These are phyloP conservation scores for Paramecium sexaurelia DNA, from an alignment of 73 alveolate species.

Conservation along the genomic window DNA sequence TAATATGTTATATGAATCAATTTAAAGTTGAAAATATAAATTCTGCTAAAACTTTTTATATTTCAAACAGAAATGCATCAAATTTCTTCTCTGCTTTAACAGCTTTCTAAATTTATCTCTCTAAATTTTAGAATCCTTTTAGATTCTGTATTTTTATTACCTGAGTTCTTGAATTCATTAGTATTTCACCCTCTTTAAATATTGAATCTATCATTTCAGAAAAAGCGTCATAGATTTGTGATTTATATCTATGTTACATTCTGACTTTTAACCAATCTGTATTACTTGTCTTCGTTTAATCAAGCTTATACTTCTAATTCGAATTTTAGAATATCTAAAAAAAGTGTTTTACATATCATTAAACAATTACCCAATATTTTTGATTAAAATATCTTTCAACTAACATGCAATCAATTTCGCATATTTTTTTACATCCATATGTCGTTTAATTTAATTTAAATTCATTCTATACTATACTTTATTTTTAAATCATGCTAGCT, in stretches of 20 bases:
- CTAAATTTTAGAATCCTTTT: constrained; percentile 49
- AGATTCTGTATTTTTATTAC: neutral
- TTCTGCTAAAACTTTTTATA: neutral
- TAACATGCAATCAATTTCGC: constrained; percentile 12
- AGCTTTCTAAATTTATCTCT: neutral
- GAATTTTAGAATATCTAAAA: constrained; percentile 15
- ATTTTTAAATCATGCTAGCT: neutral
- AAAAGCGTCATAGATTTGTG: neutral
- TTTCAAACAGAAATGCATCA: constrained; percentile 30
- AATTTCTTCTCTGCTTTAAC: neutral
- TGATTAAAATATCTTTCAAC: constrained; percentile 48
- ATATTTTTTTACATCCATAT: constrained; percentile 7
- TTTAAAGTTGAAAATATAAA: neutral
- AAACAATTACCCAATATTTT: constrained; percentile 38
- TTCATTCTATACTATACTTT: constrained; percentile 3
- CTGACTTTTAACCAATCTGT: constrained; percentile 21
- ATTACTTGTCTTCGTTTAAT: neutral
- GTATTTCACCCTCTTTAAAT: constrained; percentile 35
- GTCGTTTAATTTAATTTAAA: constrained; percentile 24
- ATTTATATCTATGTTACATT: constrained; percentile 34
- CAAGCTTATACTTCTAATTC: constrained; percentile 16
- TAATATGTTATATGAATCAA: neutral
- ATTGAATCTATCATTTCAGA: constrained; percentile 37
- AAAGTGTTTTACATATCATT: no score
- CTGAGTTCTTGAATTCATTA: neutral